Conservation (phyloP, 129 eudicot species). For the Artemisia annua region DNA sequence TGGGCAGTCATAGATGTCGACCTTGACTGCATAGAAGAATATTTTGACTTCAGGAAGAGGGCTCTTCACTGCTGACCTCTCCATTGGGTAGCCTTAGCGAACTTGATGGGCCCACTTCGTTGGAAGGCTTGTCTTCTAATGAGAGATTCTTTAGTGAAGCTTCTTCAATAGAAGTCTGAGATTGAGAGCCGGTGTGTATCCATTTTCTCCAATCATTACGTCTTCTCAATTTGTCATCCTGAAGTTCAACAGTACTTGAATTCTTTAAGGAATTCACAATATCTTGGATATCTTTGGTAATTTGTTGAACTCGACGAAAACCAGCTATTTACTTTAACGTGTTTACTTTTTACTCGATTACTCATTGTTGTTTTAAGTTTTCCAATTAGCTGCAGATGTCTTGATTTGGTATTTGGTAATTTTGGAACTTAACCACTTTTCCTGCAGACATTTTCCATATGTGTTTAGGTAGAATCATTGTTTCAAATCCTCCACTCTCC, state of each 20-base stretch:
- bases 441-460: too few species aligned
- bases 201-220: slow-evolving; percentile 65
- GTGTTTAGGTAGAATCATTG: too few species aligned
- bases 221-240: slow-evolving; percentile 69
- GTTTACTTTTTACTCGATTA: too few species aligned
- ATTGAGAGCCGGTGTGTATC: slow-evolving; percentile 27
- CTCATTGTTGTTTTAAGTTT: too few species aligned
- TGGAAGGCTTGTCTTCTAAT: slow-evolving; percentile 31
- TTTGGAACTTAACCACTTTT: too few species aligned
- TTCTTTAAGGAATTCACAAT: slow-evolving; percentile 46
- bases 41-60: slow-evolving; percentile 23
- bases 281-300: slow-evolving; percentile 45
- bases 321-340: too few species aligned
- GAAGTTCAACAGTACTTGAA: slow-evolving; percentile 58
- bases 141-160: slow-evolving; percentile 43
- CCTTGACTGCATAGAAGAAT: slow-evolving; percentile 2
- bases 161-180: slow-evolving; percentile 31
- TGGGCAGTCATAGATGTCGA: slow-evolving; percentile 15
- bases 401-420: too few species aligned
- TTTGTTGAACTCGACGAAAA: slow-evolving; percentile 37
- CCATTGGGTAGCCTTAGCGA: slow-evolving; percentile 35
- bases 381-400: too few species aligned
- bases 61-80: slow-evolving; percentile 29
- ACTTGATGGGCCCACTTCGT: slow-evolving; percentile 11
- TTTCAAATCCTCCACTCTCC: too few species aligned